These are phyloP conservation scores for Anethum foeniculum DNA, from an alignment of 140 eudicot genomes.

Conservation along the genomic window DNA sequence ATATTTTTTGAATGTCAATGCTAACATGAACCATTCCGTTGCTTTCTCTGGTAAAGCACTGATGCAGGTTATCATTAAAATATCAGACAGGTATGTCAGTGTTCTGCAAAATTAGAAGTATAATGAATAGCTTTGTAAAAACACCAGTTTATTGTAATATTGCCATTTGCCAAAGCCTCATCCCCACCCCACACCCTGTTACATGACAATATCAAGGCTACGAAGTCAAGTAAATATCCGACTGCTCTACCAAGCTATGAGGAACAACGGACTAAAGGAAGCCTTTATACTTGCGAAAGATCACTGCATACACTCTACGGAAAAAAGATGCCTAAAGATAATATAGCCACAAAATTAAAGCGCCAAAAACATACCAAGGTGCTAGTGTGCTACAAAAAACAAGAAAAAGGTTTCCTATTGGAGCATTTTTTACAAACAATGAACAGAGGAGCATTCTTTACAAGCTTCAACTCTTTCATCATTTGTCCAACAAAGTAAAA, in stretches of 20 bases:
- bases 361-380: background rate
- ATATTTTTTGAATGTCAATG: no score
- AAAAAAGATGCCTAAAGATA: background rate
- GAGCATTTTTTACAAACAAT: background rate
- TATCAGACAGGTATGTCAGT: no score
- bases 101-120: no score
- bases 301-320: background rate
- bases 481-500: background rate
- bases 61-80: no score
- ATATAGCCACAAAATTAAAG: background rate
- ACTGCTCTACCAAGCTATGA: background rate
- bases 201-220: background rate
- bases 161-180: background rate
- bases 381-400: no score
- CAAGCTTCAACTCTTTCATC: background rate
- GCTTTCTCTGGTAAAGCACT: no score
- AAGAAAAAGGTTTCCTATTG: no score
- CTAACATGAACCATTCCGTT: no score
- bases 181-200: background rate
- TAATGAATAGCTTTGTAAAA: no score
- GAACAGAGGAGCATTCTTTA: background rate
- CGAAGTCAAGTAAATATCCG: background rate
- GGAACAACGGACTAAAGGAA: background rate
- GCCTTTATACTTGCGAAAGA: background rate
- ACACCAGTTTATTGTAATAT: no score